Evolutionary conservation across 306 rosid genomes (phyloP).

Genomic region (Lathyrus aphaca): DNA sequence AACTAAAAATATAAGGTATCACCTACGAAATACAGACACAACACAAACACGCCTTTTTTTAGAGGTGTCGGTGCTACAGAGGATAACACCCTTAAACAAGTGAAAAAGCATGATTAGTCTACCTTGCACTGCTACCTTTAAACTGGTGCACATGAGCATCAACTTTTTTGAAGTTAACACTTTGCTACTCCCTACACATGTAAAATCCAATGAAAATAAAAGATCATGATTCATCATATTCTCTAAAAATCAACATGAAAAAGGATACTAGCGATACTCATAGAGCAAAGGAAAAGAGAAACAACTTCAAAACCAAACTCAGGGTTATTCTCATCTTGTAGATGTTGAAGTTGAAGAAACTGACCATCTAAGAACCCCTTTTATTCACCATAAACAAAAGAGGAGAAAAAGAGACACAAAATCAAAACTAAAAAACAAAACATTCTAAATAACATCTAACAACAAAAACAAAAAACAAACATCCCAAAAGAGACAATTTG

Average conservation of each 20-base stretch:
- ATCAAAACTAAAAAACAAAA: slow-evolving; percentile 38
- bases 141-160: slow-evolving; percentile 97
- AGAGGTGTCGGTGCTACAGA: no score
- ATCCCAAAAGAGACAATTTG: neutral
- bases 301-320: slow-evolving; percentile 93
- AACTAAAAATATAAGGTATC: slow-evolving; percentile 10
- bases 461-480: slow-evolving; percentile 7
- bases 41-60: no score
- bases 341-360: slow-evolving; percentile 93
- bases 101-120: slow-evolving; percentile 20
- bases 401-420: slow-evolving; percentile 18
- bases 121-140: slow-evolving; percentile 99
- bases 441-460: slow-evolving; percentile 33
- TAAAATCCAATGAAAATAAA: slow-evolving; percentile 34
- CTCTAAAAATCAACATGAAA: neutral
- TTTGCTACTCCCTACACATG: slow-evolving; percentile 63
- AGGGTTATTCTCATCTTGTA: slow-evolving; percentile 95
- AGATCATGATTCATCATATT: slow-evolving; percentile 13
- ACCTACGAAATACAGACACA: no score
- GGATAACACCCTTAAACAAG: neutral
- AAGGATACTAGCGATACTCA: slow-evolving; percentile 37
- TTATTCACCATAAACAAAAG: slow-evolving; percentile 35
- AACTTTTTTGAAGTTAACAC: slow-evolving; percentile 79
- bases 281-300: slow-evolving; percentile 82
- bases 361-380: slow-evolving; percentile 84